Conservation (phyloP, 345 rosid genomes). For the Nasturtium officinale region DNA sequence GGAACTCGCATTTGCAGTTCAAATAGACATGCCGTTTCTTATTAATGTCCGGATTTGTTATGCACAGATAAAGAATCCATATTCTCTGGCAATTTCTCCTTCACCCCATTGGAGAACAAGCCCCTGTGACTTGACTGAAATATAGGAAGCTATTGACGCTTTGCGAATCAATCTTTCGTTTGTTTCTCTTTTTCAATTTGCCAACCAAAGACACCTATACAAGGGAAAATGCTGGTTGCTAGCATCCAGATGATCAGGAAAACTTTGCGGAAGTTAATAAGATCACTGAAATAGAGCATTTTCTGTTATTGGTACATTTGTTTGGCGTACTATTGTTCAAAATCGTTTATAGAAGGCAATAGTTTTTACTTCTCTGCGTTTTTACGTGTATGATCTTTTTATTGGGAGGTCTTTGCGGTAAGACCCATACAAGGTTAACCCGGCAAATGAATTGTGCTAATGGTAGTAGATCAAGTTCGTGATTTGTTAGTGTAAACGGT, state of each 20-base stretch:
- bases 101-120: constrained; percentile 59
- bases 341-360: not conserved
- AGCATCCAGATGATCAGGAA: constrained; percentile 19
- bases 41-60: constrained; percentile 18
- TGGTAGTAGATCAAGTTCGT: too few relatives aligned
- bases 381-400: constrained; percentile 30
- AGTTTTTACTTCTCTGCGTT: not conserved
- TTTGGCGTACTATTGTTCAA: not conserved
- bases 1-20: not conserved
- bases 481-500: too few relatives aligned
- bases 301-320: not conserved
- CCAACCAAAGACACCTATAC: constrained; percentile 8
- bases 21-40: not conserved
- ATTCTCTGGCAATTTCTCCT: constrained; percentile 86
- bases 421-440: too few relatives aligned
- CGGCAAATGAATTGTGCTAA: too few relatives aligned
- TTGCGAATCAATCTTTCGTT: constrained; percentile 28
- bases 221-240: constrained; percentile 22
- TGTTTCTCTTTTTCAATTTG: not conserved
- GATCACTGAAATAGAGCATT: constrained; percentile 15
- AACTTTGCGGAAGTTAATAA: constrained; percentile 36
- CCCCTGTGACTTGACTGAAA: constrained; percentile 38
- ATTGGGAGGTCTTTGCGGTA: too few relatives aligned
- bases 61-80: constrained; percentile 82
- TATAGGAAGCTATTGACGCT: constrained; percentile 24